A percentile compares a stretch with the other conserved stretches of the same genome.
Evolutionary conservation across 2,329 filamentous ascomycete genomes (phyloP).

Genomic region (Nothophaeocryptopus gaeumannii): DNA sequence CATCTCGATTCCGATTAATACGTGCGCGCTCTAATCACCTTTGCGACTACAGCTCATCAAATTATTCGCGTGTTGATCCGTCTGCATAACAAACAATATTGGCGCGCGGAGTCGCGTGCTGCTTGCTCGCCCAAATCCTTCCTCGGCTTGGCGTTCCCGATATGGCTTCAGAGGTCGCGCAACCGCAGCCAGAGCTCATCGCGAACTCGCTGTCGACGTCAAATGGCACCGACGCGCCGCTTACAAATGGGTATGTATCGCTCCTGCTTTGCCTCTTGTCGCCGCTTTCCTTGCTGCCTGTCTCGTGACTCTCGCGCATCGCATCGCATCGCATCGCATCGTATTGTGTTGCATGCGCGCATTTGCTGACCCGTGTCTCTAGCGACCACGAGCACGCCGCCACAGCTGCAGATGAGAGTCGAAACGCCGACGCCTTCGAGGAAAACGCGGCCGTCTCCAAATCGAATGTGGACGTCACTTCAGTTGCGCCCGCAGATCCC

Average conservation of each 20-base stretch:
- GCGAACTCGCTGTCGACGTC: neutral
- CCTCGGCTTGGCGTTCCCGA: slow-evolving; percentile 3
- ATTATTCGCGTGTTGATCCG: slow-evolving; percentile 10
- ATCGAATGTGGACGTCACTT: slow-evolving; percentile 18
- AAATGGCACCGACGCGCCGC: slow-evolving; percentile 10
- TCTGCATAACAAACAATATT: neutral
- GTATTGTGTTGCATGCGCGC: slow-evolving; percentile 8
- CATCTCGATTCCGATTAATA: slow-evolving; percentile 5
- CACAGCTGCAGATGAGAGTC: slow-evolving; percentile 11
- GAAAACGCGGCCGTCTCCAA: slow-evolving; percentile 23
- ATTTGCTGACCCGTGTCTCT: no score
- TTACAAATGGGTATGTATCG: slow-evolving; percentile 24
- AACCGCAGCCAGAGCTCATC: slow-evolving; percentile 16
- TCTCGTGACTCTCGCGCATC: neutral
- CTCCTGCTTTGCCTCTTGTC: neutral
- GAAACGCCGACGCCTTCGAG: slow-evolving; percentile 25
- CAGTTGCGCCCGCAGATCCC: slow-evolving; percentile 16
- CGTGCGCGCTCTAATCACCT: slow-evolving; percentile 12
- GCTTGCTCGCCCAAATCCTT: slow-evolving; percentile 3
- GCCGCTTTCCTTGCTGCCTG: neutral
- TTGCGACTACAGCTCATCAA: slow-evolving; percentile 8
- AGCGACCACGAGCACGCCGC: no score
- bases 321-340: neutral
- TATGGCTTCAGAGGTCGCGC: slow-evolving; percentile 26
- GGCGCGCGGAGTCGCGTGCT: slow-evolving; percentile 25